These are phyloP conservation scores for Colletotrichum chrysophilum DNA, from an alignment of 2,329 filamentous ascomycete genomes.

Conservation along the genomic window DNA sequence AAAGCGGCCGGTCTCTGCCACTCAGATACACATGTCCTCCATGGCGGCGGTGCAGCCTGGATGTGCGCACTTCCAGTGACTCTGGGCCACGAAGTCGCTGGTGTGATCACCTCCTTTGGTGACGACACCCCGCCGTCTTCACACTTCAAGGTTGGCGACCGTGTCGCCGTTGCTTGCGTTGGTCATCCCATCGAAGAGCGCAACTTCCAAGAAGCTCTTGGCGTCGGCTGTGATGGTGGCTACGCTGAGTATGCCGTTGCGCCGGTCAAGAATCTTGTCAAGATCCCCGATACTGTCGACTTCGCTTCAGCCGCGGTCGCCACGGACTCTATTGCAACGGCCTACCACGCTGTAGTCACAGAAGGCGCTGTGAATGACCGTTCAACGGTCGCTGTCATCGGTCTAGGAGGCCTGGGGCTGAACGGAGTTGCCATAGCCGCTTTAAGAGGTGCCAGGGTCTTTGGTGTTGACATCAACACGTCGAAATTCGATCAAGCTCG, in stretches of 20 bases:
- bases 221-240: slow-evolving; percentile 5
- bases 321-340: slow-evolving; percentile 8
- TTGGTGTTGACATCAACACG: not conserved
- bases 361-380: not conserved
- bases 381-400: not conserved
- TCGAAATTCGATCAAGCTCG: slow-evolving; percentile 1
- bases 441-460: not conserved
- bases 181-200: slow-evolving; percentile 8
- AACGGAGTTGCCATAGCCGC: slow-evolving; percentile 9
- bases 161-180: slow-evolving; percentile 9
- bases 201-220: not conserved
- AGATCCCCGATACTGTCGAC: not conserved
- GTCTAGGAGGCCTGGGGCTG: slow-evolving; percentile 8
- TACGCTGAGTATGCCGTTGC: slow-evolving; percentile 10
- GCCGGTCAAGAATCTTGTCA: not conserved
- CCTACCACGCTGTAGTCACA: slow-evolving; percentile 18
- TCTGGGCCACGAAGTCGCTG: slow-evolving; percentile 14
- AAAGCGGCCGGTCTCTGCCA: slow-evolving; percentile 17
- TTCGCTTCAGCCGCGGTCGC: slow-evolving; percentile 4
- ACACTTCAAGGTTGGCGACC: not conserved
- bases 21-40: slow-evolving; percentile 16
- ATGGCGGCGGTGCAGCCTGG: slow-evolving; percentile 14
- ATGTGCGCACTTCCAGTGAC: slow-evolving; percentile 7
- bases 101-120: not conserved
- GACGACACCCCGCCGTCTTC: not conserved